Evolutionary conservation across 768 basidiomycete genomes (phyloP).

Genomic region (Phlebiopsis flavidoalba): DNA sequence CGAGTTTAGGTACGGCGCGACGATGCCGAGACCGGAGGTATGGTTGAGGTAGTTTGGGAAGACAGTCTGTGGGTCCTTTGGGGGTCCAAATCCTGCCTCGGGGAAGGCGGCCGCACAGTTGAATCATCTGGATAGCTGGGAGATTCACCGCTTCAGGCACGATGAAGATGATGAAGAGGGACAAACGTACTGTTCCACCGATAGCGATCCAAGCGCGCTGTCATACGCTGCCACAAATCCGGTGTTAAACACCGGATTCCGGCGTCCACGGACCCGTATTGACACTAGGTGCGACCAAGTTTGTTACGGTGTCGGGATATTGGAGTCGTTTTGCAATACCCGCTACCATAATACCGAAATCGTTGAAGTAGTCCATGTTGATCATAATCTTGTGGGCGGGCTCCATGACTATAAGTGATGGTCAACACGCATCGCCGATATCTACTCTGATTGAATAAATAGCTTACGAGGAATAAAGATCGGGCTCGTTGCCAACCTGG

Average conservation of each 20-base stretch:
- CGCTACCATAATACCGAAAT: conserved; percentile 23
- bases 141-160: not conserved
- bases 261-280: conserved; percentile 27
- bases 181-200: conserved; percentile 34
- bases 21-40: conserved; percentile 29
- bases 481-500: conserved; percentile 57
- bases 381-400: conserved; percentile 28
- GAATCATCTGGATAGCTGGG: conserved; percentile 33
- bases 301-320: conserved; percentile 21
- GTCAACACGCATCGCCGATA: not conserved
- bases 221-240: conserved; percentile 24
- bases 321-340: conserved; percentile 19
- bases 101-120: conserved; percentile 27
- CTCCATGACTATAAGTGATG: conserved; percentile 26
- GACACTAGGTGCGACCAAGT: conserved; percentile 28
- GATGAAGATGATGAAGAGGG: not conserved
- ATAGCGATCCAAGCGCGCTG: conserved; percentile 32
- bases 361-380: conserved; percentile 27
- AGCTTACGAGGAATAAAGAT: conserved; percentile 46
- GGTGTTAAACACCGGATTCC: conserved; percentile 28
- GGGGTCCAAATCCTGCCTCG: conserved; percentile 18
- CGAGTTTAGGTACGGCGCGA: conserved; percentile 32
- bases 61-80: conserved; percentile 31
- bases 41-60: conserved; percentile 43
- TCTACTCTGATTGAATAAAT: not conserved